Evolutionary conservation across 495 filamentous ascomycete genomes (phyloP).

Genomic region (Tuber magnatum): DNA sequence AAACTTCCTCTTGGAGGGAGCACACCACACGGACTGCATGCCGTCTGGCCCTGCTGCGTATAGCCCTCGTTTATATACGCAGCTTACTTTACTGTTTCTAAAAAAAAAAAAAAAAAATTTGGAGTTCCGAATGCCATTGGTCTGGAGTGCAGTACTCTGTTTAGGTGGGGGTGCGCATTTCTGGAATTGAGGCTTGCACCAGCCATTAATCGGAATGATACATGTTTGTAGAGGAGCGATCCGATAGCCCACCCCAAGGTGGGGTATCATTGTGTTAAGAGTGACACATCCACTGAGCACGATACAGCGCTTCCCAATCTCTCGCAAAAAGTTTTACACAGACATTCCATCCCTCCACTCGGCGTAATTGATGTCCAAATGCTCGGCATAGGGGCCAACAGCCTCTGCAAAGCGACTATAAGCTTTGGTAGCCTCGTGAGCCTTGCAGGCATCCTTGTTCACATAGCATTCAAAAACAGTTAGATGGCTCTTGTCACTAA

Average conservation of each 20-base stretch:
- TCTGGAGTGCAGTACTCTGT: not conserved
- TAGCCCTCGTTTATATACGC: constrained; percentile 35
- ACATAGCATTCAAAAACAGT: constrained; percentile 11
- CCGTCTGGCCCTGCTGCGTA: constrained; percentile 13
- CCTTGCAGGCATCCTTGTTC: not conserved
- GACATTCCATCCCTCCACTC: constrained; percentile 9
- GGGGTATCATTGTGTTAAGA: not conserved
- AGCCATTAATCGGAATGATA: not conserved
- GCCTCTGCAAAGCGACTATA: constrained; percentile 4
- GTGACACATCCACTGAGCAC: not conserved
- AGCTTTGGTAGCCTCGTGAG: constrained; percentile 8
- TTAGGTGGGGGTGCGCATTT: not conserved
- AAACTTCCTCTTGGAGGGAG: not conserved
- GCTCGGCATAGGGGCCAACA: not conserved
- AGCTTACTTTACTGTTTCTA: constrained; percentile 13
- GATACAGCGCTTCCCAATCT: not conserved
- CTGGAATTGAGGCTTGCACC: not conserved
- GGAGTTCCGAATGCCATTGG: not conserved
- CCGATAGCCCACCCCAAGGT: not conserved
- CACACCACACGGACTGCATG: constrained; percentile 7
- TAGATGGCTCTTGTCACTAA: constrained; percentile 6
- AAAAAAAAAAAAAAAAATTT: no score
- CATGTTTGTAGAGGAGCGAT: not conserved
- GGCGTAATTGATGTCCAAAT: constrained; percentile 2
- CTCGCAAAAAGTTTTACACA: not conserved